phyloP scores from a whole-genome alignment of 768 basidiomycete genomes.

The Mycena vitilis region DNA sequence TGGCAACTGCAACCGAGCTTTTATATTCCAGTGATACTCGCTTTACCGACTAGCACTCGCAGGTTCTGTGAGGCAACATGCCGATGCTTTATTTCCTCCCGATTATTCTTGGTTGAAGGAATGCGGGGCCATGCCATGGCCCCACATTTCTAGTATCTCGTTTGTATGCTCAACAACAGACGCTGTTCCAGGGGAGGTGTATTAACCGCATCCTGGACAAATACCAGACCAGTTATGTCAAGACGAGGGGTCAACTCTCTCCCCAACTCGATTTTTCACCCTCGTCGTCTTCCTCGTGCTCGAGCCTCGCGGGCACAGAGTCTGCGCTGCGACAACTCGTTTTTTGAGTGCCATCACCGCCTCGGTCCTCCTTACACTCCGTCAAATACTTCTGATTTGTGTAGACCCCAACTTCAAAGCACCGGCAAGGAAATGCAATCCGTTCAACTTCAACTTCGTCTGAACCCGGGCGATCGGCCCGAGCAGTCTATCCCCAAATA shows the following conservation, averaged over 20 bases:
- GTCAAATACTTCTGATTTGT: too few species aligned
- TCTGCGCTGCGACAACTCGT: conserved; percentile 67
- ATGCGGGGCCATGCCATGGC: conserved; percentile 50
- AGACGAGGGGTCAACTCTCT: conserved; percentile 64
- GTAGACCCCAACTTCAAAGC: too few species aligned
- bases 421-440: too few species aligned
- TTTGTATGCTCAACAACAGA: neutral
- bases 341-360: too few species aligned
- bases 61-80: conserved; percentile 3
- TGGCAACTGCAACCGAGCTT: neutral
- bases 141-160: neutral
- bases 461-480: too few species aligned
- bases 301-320: conserved; percentile 49
- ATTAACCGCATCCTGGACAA: conserved; percentile 79
- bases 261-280: conserved; percentile 64
- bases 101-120: conserved; percentile 63
- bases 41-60: conserved; percentile 18
- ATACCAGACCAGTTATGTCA: conserved; percentile 82
- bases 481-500: too few species aligned
- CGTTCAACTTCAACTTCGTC: too few species aligned
- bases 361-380: too few species aligned
- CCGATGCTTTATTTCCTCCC: conserved; percentile 39
- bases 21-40: neutral
- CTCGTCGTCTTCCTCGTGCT: conserved; percentile 82
- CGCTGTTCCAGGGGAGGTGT: conserved; percentile 64